A percentile compares a stretch with the other conserved stretches of the same genome.
These are phyloP conservation scores for Pseudocercospora pini-densiflorae DNA, from an alignment of 2,329 filamentous ascomycete species.

Conservation along the genomic window DNA sequence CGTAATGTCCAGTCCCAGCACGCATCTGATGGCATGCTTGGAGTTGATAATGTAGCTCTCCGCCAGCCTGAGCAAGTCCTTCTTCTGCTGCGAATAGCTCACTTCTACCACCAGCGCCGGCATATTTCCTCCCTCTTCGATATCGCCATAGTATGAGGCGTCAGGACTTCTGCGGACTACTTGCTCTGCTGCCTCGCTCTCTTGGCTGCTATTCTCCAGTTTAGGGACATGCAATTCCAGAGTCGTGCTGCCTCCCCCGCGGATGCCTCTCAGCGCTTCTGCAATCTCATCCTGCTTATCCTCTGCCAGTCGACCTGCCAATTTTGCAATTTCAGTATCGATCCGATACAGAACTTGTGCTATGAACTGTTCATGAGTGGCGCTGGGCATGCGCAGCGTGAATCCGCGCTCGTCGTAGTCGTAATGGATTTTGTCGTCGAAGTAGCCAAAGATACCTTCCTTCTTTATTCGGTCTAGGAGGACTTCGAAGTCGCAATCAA, in stretches of 20 bases:
- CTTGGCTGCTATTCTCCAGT: conserved; percentile 20
- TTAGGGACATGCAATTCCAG: conserved; percentile 12
- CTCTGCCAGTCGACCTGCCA: conserved; percentile 6
- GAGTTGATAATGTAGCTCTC: conserved; percentile 41
- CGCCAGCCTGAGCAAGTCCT: conserved; percentile 35
- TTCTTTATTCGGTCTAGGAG: conserved; percentile 10
- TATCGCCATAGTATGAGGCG: conserved; percentile 13
- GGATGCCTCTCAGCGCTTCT: conserved; percentile 10
- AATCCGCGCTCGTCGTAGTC: conserved; percentile 21
- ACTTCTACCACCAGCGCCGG: conserved; percentile 38
- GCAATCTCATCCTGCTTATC: not conserved
- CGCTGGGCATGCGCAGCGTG: conserved; percentile 27
- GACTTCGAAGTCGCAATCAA: conserved; percentile 10
- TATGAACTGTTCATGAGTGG: conserved; percentile 21
- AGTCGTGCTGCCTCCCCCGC: conserved; percentile 18
- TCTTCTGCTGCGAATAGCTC: conserved; percentile 39
- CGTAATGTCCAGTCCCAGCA: conserved; percentile 42
- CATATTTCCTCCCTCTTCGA: not conserved
- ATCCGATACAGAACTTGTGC: conserved; percentile 7
- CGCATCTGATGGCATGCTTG: conserved; percentile 36
- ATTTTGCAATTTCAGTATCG: not conserved
- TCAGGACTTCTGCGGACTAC: conserved; percentile 17
- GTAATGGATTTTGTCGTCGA: conserved; percentile 18
- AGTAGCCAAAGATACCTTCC: conserved; percentile 7
- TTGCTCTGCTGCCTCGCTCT: conserved; percentile 12